Conservation (phyloP, 1,284 basidiomycete species). For the Takashimella koratensis region DNA sequence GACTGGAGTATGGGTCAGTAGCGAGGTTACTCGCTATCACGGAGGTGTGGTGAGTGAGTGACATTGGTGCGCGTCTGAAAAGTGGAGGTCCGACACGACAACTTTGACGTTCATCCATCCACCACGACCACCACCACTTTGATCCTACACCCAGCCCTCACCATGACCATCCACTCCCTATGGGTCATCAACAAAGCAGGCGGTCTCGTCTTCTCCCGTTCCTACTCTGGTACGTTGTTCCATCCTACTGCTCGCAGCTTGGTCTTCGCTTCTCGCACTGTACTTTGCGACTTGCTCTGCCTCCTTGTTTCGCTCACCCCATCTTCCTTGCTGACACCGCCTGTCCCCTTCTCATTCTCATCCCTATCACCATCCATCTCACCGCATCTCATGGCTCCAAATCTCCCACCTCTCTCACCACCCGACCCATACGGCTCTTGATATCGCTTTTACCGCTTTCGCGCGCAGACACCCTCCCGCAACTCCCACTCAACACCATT, state of each 20-base stretch:
- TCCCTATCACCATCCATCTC: not conserved
- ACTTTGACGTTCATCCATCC: not conserved
- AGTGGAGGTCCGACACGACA: no score
- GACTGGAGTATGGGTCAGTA: no score
- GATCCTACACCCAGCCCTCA: not conserved
- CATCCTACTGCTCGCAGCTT: not conserved
- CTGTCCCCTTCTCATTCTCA: not conserved
- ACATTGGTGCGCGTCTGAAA: no score
- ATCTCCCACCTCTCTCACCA: not conserved
- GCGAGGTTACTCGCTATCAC: no score
- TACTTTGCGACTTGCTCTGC: not conserved
- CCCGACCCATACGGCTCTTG: not conserved
- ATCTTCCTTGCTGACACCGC: slow-evolving; percentile 4
- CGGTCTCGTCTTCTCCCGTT: slow-evolving; percentile 89
- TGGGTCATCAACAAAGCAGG: slow-evolving; percentile 98
- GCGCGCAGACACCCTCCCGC: slow-evolving; percentile 71
- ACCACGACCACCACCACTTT: not conserved
- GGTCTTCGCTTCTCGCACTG: not conserved
- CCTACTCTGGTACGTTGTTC: slow-evolving; percentile 67
- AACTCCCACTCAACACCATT: slow-evolving; percentile 91
- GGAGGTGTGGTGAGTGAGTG: no score
- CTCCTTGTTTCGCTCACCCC: not conserved
- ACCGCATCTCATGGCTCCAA: slow-evolving; percentile 14
- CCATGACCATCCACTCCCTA: slow-evolving; percentile 45
- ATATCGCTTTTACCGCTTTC: not conserved